phyloP scores from a whole-genome alignment of 257 asterid genomes.

The Solanum paucissectum region DNA sequence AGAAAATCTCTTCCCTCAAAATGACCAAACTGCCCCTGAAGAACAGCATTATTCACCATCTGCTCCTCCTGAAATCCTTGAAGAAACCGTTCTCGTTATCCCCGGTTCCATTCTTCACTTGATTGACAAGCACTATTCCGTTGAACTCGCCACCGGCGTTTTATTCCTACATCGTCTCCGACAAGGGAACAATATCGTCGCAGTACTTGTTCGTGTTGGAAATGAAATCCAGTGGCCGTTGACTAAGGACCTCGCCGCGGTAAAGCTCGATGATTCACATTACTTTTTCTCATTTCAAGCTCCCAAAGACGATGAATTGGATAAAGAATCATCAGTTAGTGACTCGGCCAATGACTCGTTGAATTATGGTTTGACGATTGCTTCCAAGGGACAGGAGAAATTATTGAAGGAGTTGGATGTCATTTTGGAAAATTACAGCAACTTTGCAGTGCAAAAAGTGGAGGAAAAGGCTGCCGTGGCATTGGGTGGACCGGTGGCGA shows the following conservation, averaged over 20 bases:
- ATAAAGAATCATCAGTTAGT: neutral
- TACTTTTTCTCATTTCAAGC: slow-evolving; percentile 73
- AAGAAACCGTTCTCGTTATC: slow-evolving; percentile 42
- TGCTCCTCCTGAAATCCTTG: slow-evolving; percentile 49
- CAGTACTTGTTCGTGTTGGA: slow-evolving; percentile 57
- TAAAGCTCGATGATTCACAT: slow-evolving; percentile 69
- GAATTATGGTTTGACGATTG: slow-evolving; percentile 74
- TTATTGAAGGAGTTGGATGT: slow-evolving; percentile 49
- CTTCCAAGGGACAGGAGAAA: slow-evolving; percentile 54
- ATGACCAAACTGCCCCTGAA: neutral
- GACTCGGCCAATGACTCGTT: slow-evolving; percentile 17
- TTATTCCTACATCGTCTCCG: slow-evolving; percentile 41
- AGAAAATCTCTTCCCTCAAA: slow-evolving; percentile 34
- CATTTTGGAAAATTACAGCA: slow-evolving; percentile 44
- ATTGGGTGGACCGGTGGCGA: slow-evolving; percentile 36
- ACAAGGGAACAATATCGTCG: slow-evolving; percentile 48
- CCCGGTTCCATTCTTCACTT: slow-evolving; percentile 83
- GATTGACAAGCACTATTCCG: slow-evolving; percentile 72
- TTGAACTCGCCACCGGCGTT: slow-evolving; percentile 90
- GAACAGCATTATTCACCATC: slow-evolving; percentile 22
- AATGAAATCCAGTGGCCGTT: slow-evolving; percentile 79
- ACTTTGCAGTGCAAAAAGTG: slow-evolving; percentile 59
- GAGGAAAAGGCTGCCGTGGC: slow-evolving; percentile 37
- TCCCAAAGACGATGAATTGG: slow-evolving; percentile 13
- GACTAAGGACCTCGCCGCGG: slow-evolving; percentile 76